phyloP scores from a whole-genome alignment of 305 asterid species.

The Fraxinus paxiana region DNA sequence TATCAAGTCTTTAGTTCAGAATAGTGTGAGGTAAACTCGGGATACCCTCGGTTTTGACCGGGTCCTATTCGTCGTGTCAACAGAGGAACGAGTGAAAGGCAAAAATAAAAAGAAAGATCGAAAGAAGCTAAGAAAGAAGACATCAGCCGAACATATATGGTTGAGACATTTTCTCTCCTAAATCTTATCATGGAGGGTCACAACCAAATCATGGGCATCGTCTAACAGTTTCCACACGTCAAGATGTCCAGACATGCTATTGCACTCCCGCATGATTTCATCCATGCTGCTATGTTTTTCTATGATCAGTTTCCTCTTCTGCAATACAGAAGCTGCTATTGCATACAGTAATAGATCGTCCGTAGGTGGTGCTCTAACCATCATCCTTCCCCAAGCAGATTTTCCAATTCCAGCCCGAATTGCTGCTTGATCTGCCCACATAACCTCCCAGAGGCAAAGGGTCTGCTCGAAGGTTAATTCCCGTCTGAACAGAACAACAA shows the following conservation, averaged over 20 bases:
- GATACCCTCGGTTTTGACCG: slow-evolving; percentile 5
- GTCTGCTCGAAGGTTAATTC: slow-evolving; percentile 69
- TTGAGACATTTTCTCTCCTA: slow-evolving; percentile 16
- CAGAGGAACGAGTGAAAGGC: background rate
- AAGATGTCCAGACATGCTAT: slow-evolving; percentile 69
- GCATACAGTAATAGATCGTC: slow-evolving; percentile 57
- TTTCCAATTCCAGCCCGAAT: slow-evolving; percentile 59
- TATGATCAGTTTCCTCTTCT: slow-evolving; percentile 45
- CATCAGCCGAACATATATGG: background rate
- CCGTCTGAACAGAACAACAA: slow-evolving; percentile 65
- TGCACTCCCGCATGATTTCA: slow-evolving; percentile 63
- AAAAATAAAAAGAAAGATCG: background rate
- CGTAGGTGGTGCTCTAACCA: slow-evolving; percentile 62
- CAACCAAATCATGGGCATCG: slow-evolving; percentile 76
- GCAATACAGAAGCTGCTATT: slow-evolving; percentile 50
- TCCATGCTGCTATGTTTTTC: slow-evolving; percentile 61
- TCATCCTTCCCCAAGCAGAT: slow-evolving; percentile 58
- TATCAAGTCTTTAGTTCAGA: slow-evolving; percentile 13
- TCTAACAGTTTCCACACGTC: slow-evolving; percentile 72
- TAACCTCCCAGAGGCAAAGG: slow-evolving; percentile 73
- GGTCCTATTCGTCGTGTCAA: background rate
- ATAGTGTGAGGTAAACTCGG: slow-evolving; percentile 2
- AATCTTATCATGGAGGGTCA: slow-evolving; percentile 64
- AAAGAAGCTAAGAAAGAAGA: background rate
- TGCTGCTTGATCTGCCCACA: slow-evolving; percentile 90